A percentile compares a stretch with the other conserved stretches of the same genome.
Evolutionary conservation across 179 eudicot species (phyloP).

Genomic region (Dionaea muscipula): DNA sequence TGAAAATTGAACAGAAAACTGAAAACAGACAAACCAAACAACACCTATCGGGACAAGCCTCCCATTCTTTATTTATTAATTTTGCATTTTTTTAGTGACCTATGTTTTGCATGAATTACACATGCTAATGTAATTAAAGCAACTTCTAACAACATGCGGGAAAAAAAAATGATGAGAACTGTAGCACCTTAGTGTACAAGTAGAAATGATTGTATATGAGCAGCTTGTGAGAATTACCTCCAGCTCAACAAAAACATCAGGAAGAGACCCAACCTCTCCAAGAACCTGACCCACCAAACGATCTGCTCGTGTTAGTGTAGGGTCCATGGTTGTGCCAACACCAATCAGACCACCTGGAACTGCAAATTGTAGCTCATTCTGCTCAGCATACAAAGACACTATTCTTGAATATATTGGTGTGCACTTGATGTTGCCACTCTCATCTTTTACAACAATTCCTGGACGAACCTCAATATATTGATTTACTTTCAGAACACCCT

Average conservation of each 20-base stretch:
- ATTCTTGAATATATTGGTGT: conserved; percentile 91
- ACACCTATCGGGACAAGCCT: too few species aligned
- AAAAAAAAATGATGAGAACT: neutral
- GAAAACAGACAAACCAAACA: too few species aligned
- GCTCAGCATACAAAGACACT: conserved; percentile 81
- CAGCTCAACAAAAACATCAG: conserved; percentile 73
- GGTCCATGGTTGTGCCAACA: conserved; percentile 97
- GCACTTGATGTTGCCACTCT: conserved; percentile 70
- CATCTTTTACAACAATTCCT: conserved; percentile 85
- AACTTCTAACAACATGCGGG: neutral
- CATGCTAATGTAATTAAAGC: neutral
- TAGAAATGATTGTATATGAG: neutral
- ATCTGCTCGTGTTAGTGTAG: conserved; percentile 88
- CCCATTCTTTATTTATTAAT: too few species aligned
- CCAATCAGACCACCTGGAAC: conserved; percentile 97
- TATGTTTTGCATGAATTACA: neutral
- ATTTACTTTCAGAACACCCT: conserved; percentile 86
- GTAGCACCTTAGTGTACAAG: neutral
- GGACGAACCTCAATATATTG: conserved; percentile 82
- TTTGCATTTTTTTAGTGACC: too few species aligned
- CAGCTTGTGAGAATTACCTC: conserved; percentile 38
- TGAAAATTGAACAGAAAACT: too few species aligned
- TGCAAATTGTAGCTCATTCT: conserved; percentile 84
- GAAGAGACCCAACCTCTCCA: conserved; percentile 91
- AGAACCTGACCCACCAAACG: conserved; percentile 93